Conservation (phyloP, 768 basidiomycete genomes). For the Lactarius psammicola region DNA sequence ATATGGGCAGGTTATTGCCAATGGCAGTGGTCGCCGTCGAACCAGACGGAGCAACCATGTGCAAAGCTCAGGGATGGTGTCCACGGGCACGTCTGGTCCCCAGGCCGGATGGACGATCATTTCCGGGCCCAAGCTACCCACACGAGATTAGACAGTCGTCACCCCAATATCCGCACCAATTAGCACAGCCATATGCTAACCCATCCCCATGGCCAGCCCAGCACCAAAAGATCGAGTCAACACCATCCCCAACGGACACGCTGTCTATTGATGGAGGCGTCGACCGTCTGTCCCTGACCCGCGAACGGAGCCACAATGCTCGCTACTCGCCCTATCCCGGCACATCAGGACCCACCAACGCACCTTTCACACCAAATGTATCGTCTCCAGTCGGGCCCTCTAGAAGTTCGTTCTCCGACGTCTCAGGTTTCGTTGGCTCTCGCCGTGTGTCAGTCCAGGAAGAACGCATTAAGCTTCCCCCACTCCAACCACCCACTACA, state of each 20-base stretch:
- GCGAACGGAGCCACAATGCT: slow-evolving; percentile 32
- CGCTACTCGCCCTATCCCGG: slow-evolving; percentile 51
- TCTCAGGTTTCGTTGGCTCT: slow-evolving; percentile 23
- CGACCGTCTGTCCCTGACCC: slow-evolving; percentile 36
- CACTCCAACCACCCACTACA: slow-evolving; percentile 40
- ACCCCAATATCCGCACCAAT: slow-evolving; percentile 11
- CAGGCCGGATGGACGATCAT: slow-evolving; percentile 30
- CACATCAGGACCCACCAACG: slow-evolving; percentile 32
- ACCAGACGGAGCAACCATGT: slow-evolving; percentile 24
- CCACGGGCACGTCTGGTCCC: slow-evolving; percentile 19
- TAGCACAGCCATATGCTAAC: slow-evolving; percentile 8
- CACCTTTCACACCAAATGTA: slow-evolving; percentile 31
- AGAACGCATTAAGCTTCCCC: slow-evolving; percentile 43
- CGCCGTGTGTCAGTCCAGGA: slow-evolving; percentile 29
- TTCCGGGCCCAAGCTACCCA: slow-evolving; percentile 25
- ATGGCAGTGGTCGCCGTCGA: slow-evolving; percentile 25
- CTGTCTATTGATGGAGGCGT: slow-evolving; percentile 31
- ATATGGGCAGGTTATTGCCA: slow-evolving; percentile 77
- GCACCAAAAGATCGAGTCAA: slow-evolving; percentile 10
- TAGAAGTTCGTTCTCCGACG: slow-evolving; percentile 35
- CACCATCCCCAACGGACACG: slow-evolving; percentile 25
- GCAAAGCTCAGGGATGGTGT: slow-evolving; percentile 15
- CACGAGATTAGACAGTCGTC: slow-evolving; percentile 18
- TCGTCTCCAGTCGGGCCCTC: slow-evolving; percentile 39
- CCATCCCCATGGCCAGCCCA: slow-evolving; percentile 14